Evolutionary conservation across 345 rosid species (phyloP).

Genomic region (Hirschfeldia incana): DNA sequence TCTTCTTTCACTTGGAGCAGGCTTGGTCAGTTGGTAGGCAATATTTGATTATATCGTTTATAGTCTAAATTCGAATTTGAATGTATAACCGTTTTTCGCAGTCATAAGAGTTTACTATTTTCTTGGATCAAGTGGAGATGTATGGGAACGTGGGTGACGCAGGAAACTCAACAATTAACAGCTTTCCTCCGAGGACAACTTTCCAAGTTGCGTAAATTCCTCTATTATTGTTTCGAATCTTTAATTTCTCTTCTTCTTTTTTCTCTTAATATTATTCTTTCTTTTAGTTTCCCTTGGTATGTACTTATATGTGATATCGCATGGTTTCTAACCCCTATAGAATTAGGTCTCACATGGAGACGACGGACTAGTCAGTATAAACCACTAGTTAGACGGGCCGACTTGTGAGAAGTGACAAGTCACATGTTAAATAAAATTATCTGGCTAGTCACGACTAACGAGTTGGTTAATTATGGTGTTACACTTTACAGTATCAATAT

Average conservation of each 20-base stretch:
- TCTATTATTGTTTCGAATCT: not conserved
- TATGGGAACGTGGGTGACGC: constrained; percentile 31
- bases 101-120: constrained; percentile 17
- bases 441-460: not conserved
- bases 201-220: constrained; percentile 12
- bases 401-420: not conserved
- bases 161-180: constrained; percentile 17
- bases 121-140: constrained; percentile 34
- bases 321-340: not conserved
- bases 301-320: not conserved
- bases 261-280: not conserved
- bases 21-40: not conserved
- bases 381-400: not conserved
- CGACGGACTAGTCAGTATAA: not conserved
- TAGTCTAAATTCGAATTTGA: not conserved
- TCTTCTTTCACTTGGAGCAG: not conserved
- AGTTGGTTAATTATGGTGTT: not conserved
- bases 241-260: not conserved
- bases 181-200: constrained; percentile 3
- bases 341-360: constrained; percentile 3
- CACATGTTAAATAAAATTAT: not conserved
- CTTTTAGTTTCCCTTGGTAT: not conserved
- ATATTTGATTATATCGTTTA: not conserved
- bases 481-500: not conserved
- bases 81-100: not conserved